Evolutionary conservation across 345 rosid species (phyloP).

Genomic region (Erysimum cheiranthoides): DNA sequence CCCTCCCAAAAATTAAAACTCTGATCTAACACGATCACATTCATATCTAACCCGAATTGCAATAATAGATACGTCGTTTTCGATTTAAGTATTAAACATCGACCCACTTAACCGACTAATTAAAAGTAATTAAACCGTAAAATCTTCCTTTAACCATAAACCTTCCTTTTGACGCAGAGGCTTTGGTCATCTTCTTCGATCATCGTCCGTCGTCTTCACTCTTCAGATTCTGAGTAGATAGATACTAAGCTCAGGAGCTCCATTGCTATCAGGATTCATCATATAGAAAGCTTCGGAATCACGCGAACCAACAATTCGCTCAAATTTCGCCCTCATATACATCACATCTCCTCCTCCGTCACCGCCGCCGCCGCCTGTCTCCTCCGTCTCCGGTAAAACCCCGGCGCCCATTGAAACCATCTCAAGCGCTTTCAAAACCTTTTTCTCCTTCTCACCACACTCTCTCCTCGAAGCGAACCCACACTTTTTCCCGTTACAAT

Average conservation of each 20-base stretch:
- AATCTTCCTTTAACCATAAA: conserved; percentile 4
- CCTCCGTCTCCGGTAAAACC: conserved; percentile 68
- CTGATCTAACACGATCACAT: conserved; percentile 34
- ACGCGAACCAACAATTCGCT: conserved; percentile 92
- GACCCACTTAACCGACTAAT: conserved; percentile 18
- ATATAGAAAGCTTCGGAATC: conserved; percentile 98
- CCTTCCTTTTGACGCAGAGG: neutral
- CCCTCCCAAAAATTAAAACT: neutral
- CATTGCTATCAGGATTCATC: conserved; percentile 99
- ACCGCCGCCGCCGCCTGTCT: conserved; percentile 35
- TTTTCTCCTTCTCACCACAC: conserved; percentile 73
- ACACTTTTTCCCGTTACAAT: conserved; percentile 88
- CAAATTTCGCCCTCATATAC: conserved; percentile 97
- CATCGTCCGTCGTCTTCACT: conserved; percentile 38
- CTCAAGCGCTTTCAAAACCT: conserved; percentile 84
- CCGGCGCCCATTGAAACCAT: conserved; percentile 99
- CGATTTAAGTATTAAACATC: conserved; percentile 28
- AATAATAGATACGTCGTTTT: conserved; percentile 28
- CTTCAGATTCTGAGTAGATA: conserved; percentile 83
- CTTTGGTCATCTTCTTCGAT: conserved; percentile 9
- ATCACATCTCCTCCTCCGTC: conserved; percentile 54
- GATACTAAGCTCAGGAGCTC: conserved; percentile 95
- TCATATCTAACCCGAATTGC: conserved; percentile 38
- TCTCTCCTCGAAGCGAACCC: conserved; percentile 88
- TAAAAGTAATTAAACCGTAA: conserved; percentile 34